Base-by-base conservation (phyloP, 768 basidiomycete species). In the Favolaschia claudopus region DNA sequence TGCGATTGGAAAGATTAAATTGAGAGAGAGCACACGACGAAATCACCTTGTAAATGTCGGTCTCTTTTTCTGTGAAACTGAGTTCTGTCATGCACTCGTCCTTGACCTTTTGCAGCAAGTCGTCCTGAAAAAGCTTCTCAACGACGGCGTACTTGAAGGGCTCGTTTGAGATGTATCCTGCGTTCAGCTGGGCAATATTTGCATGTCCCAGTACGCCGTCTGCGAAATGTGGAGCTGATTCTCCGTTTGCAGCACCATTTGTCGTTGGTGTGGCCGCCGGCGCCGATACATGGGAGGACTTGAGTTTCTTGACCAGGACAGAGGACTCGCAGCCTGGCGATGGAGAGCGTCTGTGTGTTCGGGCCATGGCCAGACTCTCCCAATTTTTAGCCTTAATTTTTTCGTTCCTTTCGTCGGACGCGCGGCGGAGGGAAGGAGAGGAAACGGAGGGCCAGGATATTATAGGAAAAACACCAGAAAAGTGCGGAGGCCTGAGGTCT, bases 11-110 rank as follows among this genome's bases (percentile, higher is more conserved):
- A 54, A 59, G n/a, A n/a, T n/a, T n/a, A n/a, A 44, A 39, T n/a
- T 24, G 51, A 55, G 36, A 40, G 17, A 36, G 27, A 46, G 43
- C 47, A 39, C 45, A 44, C 54, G 42, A 42, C 28, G 53, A 45
- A 77, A 58, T n/a, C 59, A 91, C 93, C 88, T 93, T 95, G 86
- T 98, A 99, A 64, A 99, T 99, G 70, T 99, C 96, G 3, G 96
- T 99, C 81, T 98, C 93, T 77, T 97, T 99, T 78, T 95, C 89
- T 4, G 90, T 84, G 71, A 96, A 95, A 72, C 81, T 88, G 60
- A 96, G 83, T 68, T 94, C 86, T 47, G 78, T 76, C 53, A 91
- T 74, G 65, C 92, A 93, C 73, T 96, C 94, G 67, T 94, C 89
- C 76, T 92, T 91, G 58, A 94, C 94, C 29, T 83, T 82, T 67